Evolutionary conservation across 441 rosid species (phyloP).

Genomic region (Codiaeum variegatum): DNA sequence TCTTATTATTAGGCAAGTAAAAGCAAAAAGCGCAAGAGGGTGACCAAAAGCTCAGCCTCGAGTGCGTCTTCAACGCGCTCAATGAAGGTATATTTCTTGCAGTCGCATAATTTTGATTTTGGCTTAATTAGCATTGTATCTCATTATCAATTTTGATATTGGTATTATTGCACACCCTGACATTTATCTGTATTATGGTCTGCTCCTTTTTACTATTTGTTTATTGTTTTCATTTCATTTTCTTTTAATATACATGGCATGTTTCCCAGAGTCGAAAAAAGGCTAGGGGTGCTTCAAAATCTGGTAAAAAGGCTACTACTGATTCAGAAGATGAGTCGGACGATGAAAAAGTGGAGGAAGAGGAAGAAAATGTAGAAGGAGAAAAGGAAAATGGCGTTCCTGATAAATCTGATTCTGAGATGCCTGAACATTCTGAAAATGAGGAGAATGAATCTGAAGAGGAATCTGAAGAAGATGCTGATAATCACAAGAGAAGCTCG

Average conservation of each 20-base stretch:
- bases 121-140: not conserved
- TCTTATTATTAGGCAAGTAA: slow-evolving; percentile 44
- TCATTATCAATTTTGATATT: no score
- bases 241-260: not conserved
- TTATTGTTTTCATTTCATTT: slow-evolving; percentile 1
- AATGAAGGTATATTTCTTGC: slow-evolving; percentile 45
- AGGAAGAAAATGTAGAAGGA: slow-evolving; percentile 43
- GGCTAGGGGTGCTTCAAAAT: slow-evolving; percentile 46
- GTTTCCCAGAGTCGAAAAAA: slow-evolving; percentile 52
- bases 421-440: slow-evolving; percentile 54
- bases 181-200: not conserved
- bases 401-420: slow-evolving; percentile 66
- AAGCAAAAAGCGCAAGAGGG: slow-evolving; percentile 75
- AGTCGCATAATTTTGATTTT: not conserved
- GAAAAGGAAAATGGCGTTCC: slow-evolving; percentile 65
- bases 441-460: slow-evolving; percentile 72
- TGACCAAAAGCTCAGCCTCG: slow-evolving; percentile 43
- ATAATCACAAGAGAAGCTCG: slow-evolving; percentile 46
- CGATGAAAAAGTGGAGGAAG: slow-evolving; percentile 33
- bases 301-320: slow-evolving; percentile 29
- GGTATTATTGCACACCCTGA: no score
- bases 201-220: not conserved
- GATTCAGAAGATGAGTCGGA: slow-evolving; percentile 57
- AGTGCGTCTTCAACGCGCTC: slow-evolving; percentile 48
- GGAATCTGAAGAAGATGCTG: slow-evolving; percentile 61